Conservation (phyloP, 2,329 filamentous ascomycete species). For the Trichophyton verrucosum region DNA sequence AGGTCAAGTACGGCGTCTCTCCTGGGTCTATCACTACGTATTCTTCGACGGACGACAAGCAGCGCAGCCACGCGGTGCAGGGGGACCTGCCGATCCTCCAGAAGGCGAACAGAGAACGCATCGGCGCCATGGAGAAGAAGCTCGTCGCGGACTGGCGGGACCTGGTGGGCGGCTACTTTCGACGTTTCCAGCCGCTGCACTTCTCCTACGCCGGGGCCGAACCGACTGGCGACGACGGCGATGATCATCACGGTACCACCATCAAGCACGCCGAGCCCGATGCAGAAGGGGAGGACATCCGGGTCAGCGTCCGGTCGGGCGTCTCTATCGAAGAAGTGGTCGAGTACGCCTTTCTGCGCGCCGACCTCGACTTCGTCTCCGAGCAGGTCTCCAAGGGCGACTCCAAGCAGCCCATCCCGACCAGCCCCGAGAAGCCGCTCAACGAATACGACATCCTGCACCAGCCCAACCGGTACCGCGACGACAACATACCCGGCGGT, state of each 20-base stretch:
- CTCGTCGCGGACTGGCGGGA: constrained; percentile 68
- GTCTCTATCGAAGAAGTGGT: constrained; percentile 47
- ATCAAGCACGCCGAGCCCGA: constrained; percentile 8
- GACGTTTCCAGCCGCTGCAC: constrained; percentile 70
- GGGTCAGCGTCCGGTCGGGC: constrained; percentile 22
- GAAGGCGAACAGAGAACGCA: constrained; percentile 46
- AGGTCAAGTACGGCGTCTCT: neutral
- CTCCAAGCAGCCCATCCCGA: constrained; percentile 43
- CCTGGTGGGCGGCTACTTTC: constrained; percentile 86
- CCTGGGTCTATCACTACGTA: neutral
- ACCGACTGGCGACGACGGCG: constrained; percentile 10
- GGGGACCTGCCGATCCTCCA: constrained; percentile 38
- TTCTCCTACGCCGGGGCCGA: constrained; percentile 43
- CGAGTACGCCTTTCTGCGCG: constrained; percentile 83
- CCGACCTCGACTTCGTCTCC: constrained; percentile 85
- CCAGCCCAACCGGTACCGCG: constrained; percentile 38
- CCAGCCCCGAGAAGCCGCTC: constrained; percentile 60
- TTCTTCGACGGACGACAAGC: neutral
- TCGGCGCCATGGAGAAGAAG: constrained; percentile 55
- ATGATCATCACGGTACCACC: constrained; percentile 25
- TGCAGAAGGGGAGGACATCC: constrained; percentile 6
- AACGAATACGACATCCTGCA: constrained; percentile 79
- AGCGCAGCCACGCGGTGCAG: constrained; percentile 9
- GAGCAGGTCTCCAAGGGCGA: constrained; percentile 77
- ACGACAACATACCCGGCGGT: constrained; percentile 45